Percentiles rank a stretch among this genome's conserved stretches.
Conservation (phyloP, 495 filamentous ascomycete species). For the Terfezia boudieri region DNA sequence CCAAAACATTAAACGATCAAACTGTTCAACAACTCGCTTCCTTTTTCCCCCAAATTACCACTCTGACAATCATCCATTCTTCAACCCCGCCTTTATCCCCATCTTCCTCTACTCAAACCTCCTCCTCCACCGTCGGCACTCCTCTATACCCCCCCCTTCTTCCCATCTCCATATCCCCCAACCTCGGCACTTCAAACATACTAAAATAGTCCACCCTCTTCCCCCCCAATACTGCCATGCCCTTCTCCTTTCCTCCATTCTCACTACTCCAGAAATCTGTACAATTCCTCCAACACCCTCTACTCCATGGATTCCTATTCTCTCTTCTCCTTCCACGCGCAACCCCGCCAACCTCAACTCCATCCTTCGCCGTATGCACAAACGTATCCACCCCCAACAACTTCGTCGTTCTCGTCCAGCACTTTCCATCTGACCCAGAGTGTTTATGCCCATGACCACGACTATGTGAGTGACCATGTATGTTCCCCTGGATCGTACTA, state of each 20-base stretch:
- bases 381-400: constrained; percentile 82
- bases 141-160: not conserved
- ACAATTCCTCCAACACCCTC: constrained; percentile 64
- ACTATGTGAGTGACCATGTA: constrained; percentile 26
- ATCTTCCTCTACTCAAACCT: not conserved
- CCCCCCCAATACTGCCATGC: constrained; percentile 54
- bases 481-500: not conserved
- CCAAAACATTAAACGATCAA: too few relatives aligned
- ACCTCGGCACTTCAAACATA: constrained; percentile 60
- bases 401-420: constrained; percentile 55
- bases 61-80: not conserved
- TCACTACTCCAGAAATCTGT: constrained; percentile 93
- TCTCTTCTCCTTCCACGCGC: constrained; percentile 20
- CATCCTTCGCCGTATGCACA: constrained; percentile 53
- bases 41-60: too few relatives aligned
- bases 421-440: constrained; percentile 21
- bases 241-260: constrained; percentile 44
- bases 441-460: constrained; percentile 19
- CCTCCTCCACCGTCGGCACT: not conserved
- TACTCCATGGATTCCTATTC: constrained; percentile 61
- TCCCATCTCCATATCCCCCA: not conserved
- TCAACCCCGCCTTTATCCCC: not conserved
- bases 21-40: too few relatives aligned
- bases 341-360: constrained; percentile 29
- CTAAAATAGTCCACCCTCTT: constrained; percentile 62